These are phyloP conservation scores for Canavalia ensiformis DNA, from an alignment of 306 rosid genomes.

Conservation along the genomic window DNA sequence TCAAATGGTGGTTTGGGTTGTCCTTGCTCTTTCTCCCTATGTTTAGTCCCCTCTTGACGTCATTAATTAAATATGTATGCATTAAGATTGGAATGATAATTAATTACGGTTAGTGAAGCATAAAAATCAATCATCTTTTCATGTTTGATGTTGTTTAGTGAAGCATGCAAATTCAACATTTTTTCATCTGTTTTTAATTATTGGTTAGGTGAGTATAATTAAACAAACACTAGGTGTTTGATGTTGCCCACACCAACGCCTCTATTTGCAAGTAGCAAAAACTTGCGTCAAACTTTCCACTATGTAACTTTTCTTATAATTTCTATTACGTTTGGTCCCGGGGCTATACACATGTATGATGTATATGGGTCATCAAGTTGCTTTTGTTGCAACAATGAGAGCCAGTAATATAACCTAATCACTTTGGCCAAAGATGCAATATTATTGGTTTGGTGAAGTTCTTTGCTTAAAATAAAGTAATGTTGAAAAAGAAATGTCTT, in stretches of 20 bases:
- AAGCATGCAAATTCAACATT: constrained; percentile 24
- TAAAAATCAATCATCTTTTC: constrained; percentile 34
- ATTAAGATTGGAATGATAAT: constrained; percentile 39
- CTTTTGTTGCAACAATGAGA: constrained; percentile 14
- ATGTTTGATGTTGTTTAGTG: constrained; percentile 36
- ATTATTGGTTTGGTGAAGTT: constrained; percentile 20
- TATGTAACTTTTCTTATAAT: constrained; percentile 19
- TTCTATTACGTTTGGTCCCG: not conserved
- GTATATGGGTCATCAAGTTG: constrained; percentile 5
- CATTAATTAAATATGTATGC: not conserved
- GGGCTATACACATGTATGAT: not conserved
- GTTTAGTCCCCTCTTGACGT: constrained; percentile 15
- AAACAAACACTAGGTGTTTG: constrained; percentile 38
- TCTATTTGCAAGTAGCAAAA: constrained; percentile 40
- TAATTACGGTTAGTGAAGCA: constrained; percentile 19
- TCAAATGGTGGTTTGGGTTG: constrained; percentile 18
- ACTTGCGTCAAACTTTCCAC: constrained; percentile 29
- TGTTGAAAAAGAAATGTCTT: not conserved
- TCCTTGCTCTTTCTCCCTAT: constrained; percentile 2
- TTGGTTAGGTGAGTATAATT: constrained; percentile 34
- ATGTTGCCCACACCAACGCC: constrained; percentile 40
- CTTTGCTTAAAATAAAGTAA: not conserved
- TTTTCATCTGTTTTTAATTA: constrained; percentile 30
- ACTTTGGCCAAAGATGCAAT: not conserved
- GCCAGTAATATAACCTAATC: not conserved